These are phyloP conservation scores for Debaryomyces robertsiae DNA, from an alignment of 1,139 yeast genomes.

Conservation along the genomic window DNA sequence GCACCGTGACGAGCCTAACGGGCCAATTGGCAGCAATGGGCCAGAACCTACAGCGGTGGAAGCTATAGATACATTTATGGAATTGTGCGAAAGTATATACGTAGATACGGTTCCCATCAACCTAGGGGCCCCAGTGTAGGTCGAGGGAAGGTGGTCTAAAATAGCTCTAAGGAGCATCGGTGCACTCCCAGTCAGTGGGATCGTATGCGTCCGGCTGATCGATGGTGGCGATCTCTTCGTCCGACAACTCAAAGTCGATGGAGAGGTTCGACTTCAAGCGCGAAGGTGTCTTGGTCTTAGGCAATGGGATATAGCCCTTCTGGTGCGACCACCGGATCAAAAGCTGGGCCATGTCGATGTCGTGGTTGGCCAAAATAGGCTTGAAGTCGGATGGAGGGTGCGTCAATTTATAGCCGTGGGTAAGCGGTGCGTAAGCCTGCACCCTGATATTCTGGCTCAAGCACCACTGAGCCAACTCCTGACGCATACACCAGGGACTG, in stretches of 20 bases:
- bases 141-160: too few species aligned
- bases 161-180: constrained; percentile 51
- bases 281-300: constrained; percentile 32
- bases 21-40: too few species aligned
- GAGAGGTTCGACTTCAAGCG: constrained; percentile 39
- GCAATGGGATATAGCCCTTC: constrained; percentile 48
- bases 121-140: too few species aligned
- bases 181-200: constrained; percentile 74
- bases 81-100: too few species aligned
- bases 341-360: constrained; percentile 33
- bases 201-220: constrained; percentile 53
- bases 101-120: too few species aligned
- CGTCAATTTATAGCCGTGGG: constrained; percentile 36
- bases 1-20: too few species aligned
- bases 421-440: constrained; percentile 45
- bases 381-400: constrained; percentile 25
- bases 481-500: constrained; percentile 77
- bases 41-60: too few species aligned
- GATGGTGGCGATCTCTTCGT: constrained; percentile 40
- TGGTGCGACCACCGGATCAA: constrained; percentile 40
- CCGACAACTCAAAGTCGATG: constrained; percentile 52
- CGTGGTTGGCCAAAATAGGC: constrained; percentile 26
- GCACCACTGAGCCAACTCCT: constrained; percentile 60
- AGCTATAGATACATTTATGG: too few species aligned
- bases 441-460: constrained; percentile 32